A percentile compares a stretch with the other conserved stretches of the same genome.
phyloP scores from a whole-genome alignment of 192 early-diverging fungal species.

The Coemansia sp. region DNA sequence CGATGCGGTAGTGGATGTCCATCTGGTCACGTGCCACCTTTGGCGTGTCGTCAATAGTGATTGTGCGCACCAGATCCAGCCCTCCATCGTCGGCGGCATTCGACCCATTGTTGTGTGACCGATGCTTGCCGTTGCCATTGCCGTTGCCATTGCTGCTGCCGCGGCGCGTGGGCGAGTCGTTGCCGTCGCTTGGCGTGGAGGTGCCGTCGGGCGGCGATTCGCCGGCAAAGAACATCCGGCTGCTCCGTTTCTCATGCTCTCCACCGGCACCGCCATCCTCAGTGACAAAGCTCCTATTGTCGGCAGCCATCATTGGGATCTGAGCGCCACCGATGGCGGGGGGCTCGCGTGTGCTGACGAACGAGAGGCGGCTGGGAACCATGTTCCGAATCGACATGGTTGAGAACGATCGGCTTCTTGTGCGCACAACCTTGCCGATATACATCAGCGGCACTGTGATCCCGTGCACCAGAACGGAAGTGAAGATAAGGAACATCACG shows the following conservation, averaged over 20 bases:
- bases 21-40: conserved; percentile 42
- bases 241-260: conserved; percentile 2
- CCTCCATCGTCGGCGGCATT: background rate
- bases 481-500: conserved; percentile 77
- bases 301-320: conserved; percentile 29
- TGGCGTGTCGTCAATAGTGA: conserved; percentile 53
- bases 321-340: conserved; percentile 36
- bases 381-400: conserved; percentile 45
- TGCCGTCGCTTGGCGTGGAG: background rate
- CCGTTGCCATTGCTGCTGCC: background rate
- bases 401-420: conserved; percentile 42
- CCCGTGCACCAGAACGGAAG: conserved; percentile 86
- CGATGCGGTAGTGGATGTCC: conserved; percentile 49
- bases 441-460: conserved; percentile 77
- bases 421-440: conserved; percentile 61
- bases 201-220: background rate
- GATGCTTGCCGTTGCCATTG: conserved; percentile 7
- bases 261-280: conserved; percentile 10
- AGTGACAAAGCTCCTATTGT: conserved; percentile 4
- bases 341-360: conserved; percentile 45
- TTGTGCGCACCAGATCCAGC: conserved; percentile 40
- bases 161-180: background rate
- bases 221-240: background rate
- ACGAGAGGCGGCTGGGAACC: conserved; percentile 48
- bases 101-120: background rate